Percentiles rank a stretch among this genome's conserved stretches.
phyloP scores from a whole-genome alignment of 345 rosid genomes.

The Kandelia obovata region DNA sequence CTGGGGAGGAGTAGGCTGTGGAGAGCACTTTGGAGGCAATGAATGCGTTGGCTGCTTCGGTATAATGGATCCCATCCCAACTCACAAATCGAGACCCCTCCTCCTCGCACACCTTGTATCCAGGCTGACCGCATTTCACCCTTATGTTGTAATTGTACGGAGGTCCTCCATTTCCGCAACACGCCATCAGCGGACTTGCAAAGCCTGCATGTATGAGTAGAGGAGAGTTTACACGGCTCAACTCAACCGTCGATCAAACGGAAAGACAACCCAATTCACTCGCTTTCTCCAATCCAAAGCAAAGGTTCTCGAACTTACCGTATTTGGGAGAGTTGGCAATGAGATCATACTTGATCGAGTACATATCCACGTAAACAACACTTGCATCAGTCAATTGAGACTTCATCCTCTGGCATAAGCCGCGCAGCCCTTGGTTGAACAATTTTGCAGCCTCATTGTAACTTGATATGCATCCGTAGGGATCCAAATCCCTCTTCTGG shows the following conservation, averaged over 20 bases:
- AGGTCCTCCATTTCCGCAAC: constrained; percentile 85
- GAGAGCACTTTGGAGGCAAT: constrained; percentile 61
- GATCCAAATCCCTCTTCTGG: constrained; percentile 42
- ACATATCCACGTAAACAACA: constrained; percentile 65
- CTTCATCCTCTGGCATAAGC: constrained; percentile 45
- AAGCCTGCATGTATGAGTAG: constrained; percentile 40
- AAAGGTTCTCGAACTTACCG: constrained; percentile 29
- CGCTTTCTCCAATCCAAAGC: not conserved
- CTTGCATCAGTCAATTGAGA: constrained; percentile 47
- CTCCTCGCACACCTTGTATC: constrained; percentile 39
- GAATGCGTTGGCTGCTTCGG: constrained; percentile 65
- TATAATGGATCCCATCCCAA: constrained; percentile 85
- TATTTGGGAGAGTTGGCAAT: constrained; percentile 52
- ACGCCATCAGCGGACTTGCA: constrained; percentile 65
- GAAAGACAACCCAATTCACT: not conserved
- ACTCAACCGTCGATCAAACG: not conserved
- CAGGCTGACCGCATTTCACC: constrained; percentile 62
- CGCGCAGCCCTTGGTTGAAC: constrained; percentile 55
- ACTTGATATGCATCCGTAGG: constrained; percentile 49
- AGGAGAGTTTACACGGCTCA: too few species aligned
- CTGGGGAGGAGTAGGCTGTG: constrained; percentile 53
- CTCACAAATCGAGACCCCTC: constrained; percentile 50
- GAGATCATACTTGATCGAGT: constrained; percentile 67
- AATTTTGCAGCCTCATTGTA: constrained; percentile 63
- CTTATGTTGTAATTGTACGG: constrained; percentile 69